Evolutionary conservation across 441 rosid genomes (phyloP).

Genomic region (Sinapis alba): DNA sequence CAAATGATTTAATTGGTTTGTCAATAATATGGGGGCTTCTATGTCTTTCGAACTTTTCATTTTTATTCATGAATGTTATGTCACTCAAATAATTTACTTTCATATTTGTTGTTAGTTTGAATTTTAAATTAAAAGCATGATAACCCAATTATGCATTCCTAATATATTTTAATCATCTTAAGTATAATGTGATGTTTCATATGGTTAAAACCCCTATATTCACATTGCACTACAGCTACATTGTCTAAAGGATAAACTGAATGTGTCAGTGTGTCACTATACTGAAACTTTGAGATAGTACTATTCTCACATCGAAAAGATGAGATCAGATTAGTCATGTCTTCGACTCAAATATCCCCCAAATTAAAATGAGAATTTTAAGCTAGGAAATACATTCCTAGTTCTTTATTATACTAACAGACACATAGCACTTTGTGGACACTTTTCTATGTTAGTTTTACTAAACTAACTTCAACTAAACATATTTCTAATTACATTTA

Average conservation of each 20-base stretch:
- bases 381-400: no score
- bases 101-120: not conserved
- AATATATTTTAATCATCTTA: not conserved
- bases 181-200: not conserved
- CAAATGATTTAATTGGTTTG: conserved; percentile 23
- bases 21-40: not conserved
- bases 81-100: not conserved
- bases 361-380: no score
- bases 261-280: not conserved
- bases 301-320: not conserved
- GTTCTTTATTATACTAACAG: no score
- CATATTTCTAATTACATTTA: no score
- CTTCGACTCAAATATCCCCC: no score
- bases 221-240: not conserved
- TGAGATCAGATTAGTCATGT: no score
- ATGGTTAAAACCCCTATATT: not conserved
- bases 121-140: not conserved
- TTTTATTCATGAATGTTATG: not conserved
- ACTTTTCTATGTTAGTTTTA: no score
- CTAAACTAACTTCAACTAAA: no score
- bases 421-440: no score
- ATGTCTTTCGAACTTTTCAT: not conserved
- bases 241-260: not conserved
- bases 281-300: not conserved
- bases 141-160: not conserved